These are phyloP conservation scores for Pseudozyma sp. DNA, from an alignment of 1,284 basidiomycete genomes.

Conservation along the genomic window DNA sequence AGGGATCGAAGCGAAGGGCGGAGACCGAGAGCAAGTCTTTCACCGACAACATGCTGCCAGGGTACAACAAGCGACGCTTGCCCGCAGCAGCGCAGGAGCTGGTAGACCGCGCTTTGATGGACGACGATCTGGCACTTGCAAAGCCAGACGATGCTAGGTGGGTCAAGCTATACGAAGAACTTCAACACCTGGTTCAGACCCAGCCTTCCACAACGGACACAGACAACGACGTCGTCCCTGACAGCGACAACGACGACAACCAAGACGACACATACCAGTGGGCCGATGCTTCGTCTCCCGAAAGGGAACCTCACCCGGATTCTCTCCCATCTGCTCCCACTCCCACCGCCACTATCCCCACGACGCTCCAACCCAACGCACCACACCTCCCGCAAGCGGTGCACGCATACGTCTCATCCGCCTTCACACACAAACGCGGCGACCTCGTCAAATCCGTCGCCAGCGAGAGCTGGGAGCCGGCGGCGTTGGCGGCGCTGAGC, in stretches of 20 bases:
- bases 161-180: constrained; percentile 21
- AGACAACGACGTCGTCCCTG: neutral
- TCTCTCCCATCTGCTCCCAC: too few relatives aligned
- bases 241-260: neutral
- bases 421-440: constrained; percentile 12
- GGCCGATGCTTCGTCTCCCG: constrained; percentile 2
- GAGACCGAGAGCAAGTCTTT: constrained; percentile 6
- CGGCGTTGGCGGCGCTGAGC: constrained; percentile 22
- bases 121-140: constrained; percentile 17
- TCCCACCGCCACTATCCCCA: too few relatives aligned
- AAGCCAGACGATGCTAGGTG: constrained; percentile 22
- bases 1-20: constrained; percentile 3
- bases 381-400: constrained; percentile 6
- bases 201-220: neutral
- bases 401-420: constrained; percentile 7
- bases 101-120: constrained; percentile 28
- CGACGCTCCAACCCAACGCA: neutral
- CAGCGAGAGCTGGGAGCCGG: constrained; percentile 22
- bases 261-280: constrained; percentile 10
- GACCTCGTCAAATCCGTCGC: neutral
- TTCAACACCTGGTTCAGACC: constrained; percentile 15
- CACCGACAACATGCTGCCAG: constrained; percentile 13
- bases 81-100: constrained; percentile 22
- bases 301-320: too few relatives aligned
- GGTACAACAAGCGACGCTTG: constrained; percentile 6